phyloP scores from a whole-genome alignment of 768 basidiomycete species.

The Termitomyces titanicus region DNA sequence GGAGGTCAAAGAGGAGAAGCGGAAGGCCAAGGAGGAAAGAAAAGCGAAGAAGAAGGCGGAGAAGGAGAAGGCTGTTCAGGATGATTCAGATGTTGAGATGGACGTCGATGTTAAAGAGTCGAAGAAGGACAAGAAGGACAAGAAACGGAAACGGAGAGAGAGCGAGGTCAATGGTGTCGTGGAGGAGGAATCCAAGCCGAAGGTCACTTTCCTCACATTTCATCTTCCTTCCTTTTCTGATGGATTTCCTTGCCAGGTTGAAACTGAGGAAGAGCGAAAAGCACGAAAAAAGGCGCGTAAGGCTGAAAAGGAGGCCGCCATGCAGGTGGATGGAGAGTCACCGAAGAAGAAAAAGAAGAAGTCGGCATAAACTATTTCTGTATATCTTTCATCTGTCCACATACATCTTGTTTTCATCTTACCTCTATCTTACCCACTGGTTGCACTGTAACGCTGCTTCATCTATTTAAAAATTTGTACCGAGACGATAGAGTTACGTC shows the following conservation, averaged over 20 bases:
- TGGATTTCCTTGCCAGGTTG: constrained; percentile 35
- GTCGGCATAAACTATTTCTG: constrained; percentile 27
- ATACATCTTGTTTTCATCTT: neutral
- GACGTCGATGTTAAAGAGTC: constrained; percentile 36
- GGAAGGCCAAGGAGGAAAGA: constrained; percentile 73
- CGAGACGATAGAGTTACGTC: too few relatives aligned
- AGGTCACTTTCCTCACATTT: constrained; percentile 31
- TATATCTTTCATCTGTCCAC: constrained; percentile 12
- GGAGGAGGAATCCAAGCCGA: constrained; percentile 31
- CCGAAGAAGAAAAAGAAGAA: constrained; percentile 64
- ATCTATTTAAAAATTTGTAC: too few relatives aligned
- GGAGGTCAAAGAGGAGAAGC: constrained; percentile 88
- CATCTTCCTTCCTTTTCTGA: constrained; percentile 4
- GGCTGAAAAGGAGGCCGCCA: constrained; percentile 65
- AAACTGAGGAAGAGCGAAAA: constrained; percentile 84
- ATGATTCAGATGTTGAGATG: constrained; percentile 26
- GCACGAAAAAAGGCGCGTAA: constrained; percentile 74
- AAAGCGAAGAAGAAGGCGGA: constrained; percentile 65
- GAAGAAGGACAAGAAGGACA: constrained; percentile 36
- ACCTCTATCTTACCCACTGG: neutral
- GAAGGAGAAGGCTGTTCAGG: constrained; percentile 34
- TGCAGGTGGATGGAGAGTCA: constrained; percentile 37
- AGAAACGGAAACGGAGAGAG: constrained; percentile 54
- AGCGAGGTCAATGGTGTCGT: constrained; percentile 48
- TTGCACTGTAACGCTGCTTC: neutral